These are phyloP conservation scores for Amauroascus verrucosus DNA, from an alignment of 2,329 filamentous ascomycete species.

Conservation along the genomic window DNA sequence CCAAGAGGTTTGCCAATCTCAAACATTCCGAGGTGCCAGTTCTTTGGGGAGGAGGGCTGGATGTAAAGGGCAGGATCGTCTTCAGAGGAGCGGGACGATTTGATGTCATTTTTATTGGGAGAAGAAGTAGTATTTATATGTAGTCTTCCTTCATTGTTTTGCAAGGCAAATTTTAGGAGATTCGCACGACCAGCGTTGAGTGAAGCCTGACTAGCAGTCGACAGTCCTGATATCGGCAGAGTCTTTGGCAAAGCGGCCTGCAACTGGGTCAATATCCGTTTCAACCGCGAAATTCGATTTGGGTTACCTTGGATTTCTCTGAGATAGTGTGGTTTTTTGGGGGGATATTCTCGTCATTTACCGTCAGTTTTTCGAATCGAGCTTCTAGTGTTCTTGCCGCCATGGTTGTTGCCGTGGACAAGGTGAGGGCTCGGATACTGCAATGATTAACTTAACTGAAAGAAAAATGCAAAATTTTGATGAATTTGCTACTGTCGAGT, in stretches of 20 bases:
- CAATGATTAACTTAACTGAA: no score
- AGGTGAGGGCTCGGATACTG: neutral
- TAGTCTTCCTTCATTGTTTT: constrained; percentile 46
- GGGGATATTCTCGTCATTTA: constrained; percentile 75
- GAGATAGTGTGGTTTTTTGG: constrained; percentile 46
- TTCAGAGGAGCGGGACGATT: constrained; percentile 32
- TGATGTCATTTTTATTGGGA: constrained; percentile 53
- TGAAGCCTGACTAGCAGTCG: constrained; percentile 29
- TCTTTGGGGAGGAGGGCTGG: constrained; percentile 42
- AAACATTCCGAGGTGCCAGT: constrained; percentile 88
- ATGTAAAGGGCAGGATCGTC: constrained; percentile 47
- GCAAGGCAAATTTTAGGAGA: constrained; percentile 74
- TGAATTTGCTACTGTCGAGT: no score
- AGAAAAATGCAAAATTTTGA: no score
- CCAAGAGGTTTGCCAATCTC: constrained; percentile 79
- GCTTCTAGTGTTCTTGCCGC: constrained; percentile 69
- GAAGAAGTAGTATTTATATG: constrained; percentile 51
- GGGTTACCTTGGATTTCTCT: constrained; percentile 66
- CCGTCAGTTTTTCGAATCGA: constrained; percentile 79
- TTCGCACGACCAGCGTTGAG: constrained; percentile 58
- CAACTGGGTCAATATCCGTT: neutral
- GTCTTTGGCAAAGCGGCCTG: constrained; percentile 6
- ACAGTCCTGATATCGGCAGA: neutral
- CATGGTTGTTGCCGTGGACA: constrained; percentile 40
- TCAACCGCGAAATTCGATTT: neutral